Evolutionary conservation across 768 basidiomycete species (phyloP), one percentile per base, ranked within the genome.

Genomic region (Leccinum disarticulatum): DNA sequence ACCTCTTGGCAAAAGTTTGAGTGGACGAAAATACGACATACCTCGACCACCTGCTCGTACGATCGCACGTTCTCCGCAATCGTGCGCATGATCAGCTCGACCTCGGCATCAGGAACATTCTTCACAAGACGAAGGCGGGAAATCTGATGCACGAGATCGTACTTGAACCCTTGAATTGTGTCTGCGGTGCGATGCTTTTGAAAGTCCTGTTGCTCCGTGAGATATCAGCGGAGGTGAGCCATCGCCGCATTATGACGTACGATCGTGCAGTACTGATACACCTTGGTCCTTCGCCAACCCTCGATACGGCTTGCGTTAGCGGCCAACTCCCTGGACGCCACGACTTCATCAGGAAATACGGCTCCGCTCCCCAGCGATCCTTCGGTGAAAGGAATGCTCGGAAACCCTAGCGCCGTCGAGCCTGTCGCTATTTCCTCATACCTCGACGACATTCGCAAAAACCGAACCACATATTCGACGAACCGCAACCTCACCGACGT

Each of bases 11-110:
- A 0, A 19, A 14, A 19, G 13, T 17, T 13, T 14, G 17, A n/a
- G 38, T 27, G 9, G n/a, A 11, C 33, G 8, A 22, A 19, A 14
- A 50, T 25, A 57, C 38, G 11, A 69, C 76, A 57, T 59, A 94
- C 96, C 82, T 98, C 94, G 2, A 91, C 82, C 14, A 93, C 87
- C 71, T 96, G 92, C 54, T 95, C 93, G 66, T 98, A 97, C 0
- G 84, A 81, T 66, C 82, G 85, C 49, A 93, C 80, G 53, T 83
- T 84, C 35, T 89, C 86, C 0, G 85, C 84, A 10, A 99, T 74
- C 6, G 85, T 82, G 35, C 84, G 82, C 76, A 90, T 86, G 56
- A 98, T 95, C 38, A 84, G 66, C 61, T 86, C 80, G 0, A 84
- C 85, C 73, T 98, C 97, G 1, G 78, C 67, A 61, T 93, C 90